A percentile compares a stretch with the other conserved stretches of the same genome.
Evolutionary conservation across 2,329 filamentous ascomycete genomes (phyloP).

Genomic region (Cordyceps militaris): DNA sequence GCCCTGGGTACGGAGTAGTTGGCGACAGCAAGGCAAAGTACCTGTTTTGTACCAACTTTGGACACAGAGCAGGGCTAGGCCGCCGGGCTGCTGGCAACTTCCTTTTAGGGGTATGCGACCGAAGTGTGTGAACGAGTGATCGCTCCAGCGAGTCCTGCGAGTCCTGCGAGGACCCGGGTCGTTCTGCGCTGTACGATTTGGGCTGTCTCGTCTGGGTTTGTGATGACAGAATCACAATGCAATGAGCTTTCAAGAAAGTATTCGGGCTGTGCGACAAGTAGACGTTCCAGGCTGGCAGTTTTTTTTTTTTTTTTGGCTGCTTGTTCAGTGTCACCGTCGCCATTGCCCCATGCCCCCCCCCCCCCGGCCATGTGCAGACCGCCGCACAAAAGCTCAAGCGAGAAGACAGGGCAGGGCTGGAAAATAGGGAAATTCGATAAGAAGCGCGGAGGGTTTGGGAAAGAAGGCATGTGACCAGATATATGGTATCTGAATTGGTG

Average conservation of each 20-base stretch:
- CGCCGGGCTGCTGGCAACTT: background rate
- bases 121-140: background rate
- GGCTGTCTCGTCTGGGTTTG: background rate
- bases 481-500: background rate
- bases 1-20: conserved; percentile 4
- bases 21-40: background rate
- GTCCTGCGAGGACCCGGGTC: no score
- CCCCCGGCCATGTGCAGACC: conserved; percentile 3
- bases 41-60: background rate
- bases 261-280: background rate
- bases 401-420: conserved; percentile 1
- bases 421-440: conserved; percentile 1
- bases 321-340: background rate
- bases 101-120: background rate
- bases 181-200: background rate
- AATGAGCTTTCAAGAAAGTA: no score
- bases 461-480: background rate
- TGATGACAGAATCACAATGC: background rate
- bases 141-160: background rate
- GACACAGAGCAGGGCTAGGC: background rate
- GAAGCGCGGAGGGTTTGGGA: background rate
- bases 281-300: background rate
- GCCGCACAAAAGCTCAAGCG: conserved; percentile 11
- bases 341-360: background rate
- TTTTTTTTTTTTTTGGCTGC: background rate